Evolutionary conservation across 768 basidiomycete species (phyloP), one percentile per base, ranked within the genome.

Genomic region (Lactifluus piperatus): DNA sequence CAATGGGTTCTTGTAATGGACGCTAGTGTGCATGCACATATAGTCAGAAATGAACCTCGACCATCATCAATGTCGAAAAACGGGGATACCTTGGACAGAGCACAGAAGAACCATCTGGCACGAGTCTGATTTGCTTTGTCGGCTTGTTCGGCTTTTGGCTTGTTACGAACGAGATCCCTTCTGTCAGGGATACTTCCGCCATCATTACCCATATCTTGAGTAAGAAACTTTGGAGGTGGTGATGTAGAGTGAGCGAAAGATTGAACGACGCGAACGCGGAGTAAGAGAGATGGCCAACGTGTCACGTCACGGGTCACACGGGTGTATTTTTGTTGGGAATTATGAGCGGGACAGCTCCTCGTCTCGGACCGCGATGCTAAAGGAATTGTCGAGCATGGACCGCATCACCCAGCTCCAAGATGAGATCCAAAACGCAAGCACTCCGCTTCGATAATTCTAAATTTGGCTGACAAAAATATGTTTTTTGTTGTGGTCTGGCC

Each of bases 401-500:
- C 86, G 91, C 74, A 89, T 94, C 71, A 94, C 93, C 10, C 93
- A 94, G 71, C 84, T 94, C 55, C 91, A 94, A 77, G 88, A 95
- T 82, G 88, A 88, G 73, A 91, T 93, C 60, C 92, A 95, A 73
- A 84, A 88, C 75, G 90, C 87, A 54, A 54, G 75, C 62, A 1
- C 30, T 24, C 27, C 9, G 34, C 44, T 36, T 8, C 37, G 1
- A 7, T 11, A 10, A 18, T 29, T 6, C n/a, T n/a, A 43, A 43
- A n/a, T 18, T 6, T 4, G 10, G 10, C 30, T 32, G 4, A 36
- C 54, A 22, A 20, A 36, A 37, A 24, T 22, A 20, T 3, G 13
- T 16, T 2, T 24, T 18, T 2, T 29, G 39, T 52, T n/a, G n/a
- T n/a, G n/a, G n/a, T n/a, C n/a, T n/a, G 46, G 10, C 29, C 27